phyloP scores from a whole-genome alignment of 2,329 filamentous ascomycete species.

The Aspergillaceae sp. region DNA sequence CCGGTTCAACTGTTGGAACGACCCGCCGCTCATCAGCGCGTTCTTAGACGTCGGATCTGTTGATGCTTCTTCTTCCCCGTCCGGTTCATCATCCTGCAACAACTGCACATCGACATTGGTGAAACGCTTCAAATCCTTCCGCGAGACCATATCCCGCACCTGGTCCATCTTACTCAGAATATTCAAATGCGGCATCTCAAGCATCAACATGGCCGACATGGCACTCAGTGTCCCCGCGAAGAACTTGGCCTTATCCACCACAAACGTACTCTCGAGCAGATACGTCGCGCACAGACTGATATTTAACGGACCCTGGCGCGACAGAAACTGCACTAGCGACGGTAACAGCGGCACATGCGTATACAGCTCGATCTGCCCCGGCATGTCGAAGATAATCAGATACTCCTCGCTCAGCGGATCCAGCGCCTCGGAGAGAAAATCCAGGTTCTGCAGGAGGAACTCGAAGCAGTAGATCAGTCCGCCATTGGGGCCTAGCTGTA shows the following conservation, averaged over 20 bases:
- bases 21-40: conserved; percentile 68
- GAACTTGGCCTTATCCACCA: conserved; percentile 93
- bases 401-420: conserved; percentile 88
- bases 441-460: conserved; percentile 87
- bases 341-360: conserved; percentile 93
- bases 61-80: conserved; percentile 46
- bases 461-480: conserved; percentile 95
- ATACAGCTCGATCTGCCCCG: conserved; percentile 96
- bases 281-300: conserved; percentile 90
- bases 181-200: conserved; percentile 94
- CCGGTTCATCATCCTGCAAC: conserved; percentile 57
- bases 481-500: conserved; percentile 82
- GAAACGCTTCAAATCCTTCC: conserved; percentile 82
- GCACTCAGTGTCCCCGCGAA: conserved; percentile 91
- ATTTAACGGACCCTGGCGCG: conserved; percentile 69
- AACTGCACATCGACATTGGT: conserved; percentile 75
- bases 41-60: conserved; percentile 57
- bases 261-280: conserved; percentile 89
- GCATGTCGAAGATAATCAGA: conserved; percentile 97
- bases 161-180: conserved; percentile 97
- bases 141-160: conserved; percentile 78
- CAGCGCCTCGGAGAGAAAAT: conserved; percentile 78
- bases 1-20: conserved; percentile 73
- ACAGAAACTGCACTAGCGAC: conserved; percentile 71
- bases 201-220: conserved; percentile 98